Evolutionary conservation across 2,329 filamentous ascomycete genomes (phyloP), one percentile per base, ranked within the genome.

Genomic region (Pseudogymnoascus sp.): DNA sequence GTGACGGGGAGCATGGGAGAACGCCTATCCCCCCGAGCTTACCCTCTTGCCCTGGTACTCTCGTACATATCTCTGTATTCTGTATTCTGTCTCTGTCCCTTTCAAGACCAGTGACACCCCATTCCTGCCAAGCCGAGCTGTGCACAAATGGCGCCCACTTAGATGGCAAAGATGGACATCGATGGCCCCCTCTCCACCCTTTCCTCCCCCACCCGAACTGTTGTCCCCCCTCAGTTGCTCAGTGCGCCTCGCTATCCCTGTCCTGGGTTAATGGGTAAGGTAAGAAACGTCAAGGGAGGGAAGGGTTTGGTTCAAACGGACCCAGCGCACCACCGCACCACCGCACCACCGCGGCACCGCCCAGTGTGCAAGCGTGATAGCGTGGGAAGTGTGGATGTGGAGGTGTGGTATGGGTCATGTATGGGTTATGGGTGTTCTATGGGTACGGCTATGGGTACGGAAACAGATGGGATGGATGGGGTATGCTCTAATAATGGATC

Each of bases 401-500:
- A 50, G 44, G 44, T 50, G 44, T 50, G 44, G 44, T 50, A 50
- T 50, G 44, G 44, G 26, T 28, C 9, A 28, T 28, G 26, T 38
- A 42, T 42, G 38, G 38, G 38, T 42, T 38, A 42, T 42, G 38
- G 38, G 38, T 42, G 8, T 50, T 28, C 42, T 50, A 50, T 50
- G 44, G 44, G 23, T 28, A 50, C 23, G 44, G 44, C 15, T 50
- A 50, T 50, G 44, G 44, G 44, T 50, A 50, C 44, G 21, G 23
- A 50, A 28, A 28, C 44, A 50, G 21, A 28, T 50, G 44, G 44
- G 44, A 50, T 50, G 26, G 26, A n/a, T n/a, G 44, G 44, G 21
- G 21, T 50, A 50, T 50, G 44, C 44, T 50, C 44, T 50, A 50
- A 50, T 50, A 50, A 50, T 50, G 44, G 44, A 50, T 50, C 44